phyloP scores from a whole-genome alignment of 305 asterid species.

The Fraxinus velutina region DNA sequence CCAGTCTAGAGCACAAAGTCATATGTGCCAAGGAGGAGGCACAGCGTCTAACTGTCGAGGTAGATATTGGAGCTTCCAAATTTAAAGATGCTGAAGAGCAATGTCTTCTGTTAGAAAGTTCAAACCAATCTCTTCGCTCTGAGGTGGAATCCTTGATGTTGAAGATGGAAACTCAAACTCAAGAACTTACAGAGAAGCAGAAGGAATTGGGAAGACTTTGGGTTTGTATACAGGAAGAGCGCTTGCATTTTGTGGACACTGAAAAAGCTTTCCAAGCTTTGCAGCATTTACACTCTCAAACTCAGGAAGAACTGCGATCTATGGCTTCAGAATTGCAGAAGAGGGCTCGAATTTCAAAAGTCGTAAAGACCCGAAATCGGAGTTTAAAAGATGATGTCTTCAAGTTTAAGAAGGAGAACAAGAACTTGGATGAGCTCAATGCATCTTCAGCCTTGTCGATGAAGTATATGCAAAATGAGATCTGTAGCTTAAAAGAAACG shows the following conservation, averaged over 20 bases:
- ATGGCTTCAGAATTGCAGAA: conserved; percentile 67
- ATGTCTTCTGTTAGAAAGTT: conserved; percentile 55
- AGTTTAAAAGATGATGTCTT: conserved; percentile 62
- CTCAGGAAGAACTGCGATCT: conserved; percentile 79
- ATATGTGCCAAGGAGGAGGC: conserved; percentile 58
- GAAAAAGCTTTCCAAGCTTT: conserved; percentile 91
- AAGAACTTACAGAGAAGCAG: conserved; percentile 88
- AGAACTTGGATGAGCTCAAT: conserved; percentile 54
- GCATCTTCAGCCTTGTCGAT: conserved; percentile 63
- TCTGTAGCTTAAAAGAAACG: conserved; percentile 53
- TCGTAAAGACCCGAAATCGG: conserved; percentile 51
- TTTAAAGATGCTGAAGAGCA: conserved; percentile 77
- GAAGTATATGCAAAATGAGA: conserved; percentile 64
- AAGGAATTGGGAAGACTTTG: conserved; percentile 76
- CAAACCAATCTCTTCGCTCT: conserved; percentile 74
- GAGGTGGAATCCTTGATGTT: conserved; percentile 68
- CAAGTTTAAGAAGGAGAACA: conserved; percentile 66
- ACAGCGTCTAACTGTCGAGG: conserved; percentile 58
- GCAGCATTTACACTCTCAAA: conserved; percentile 82
- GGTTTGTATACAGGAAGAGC: conserved; percentile 83
- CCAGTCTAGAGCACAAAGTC: conserved; percentile 56
- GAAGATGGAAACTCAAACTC: conserved; percentile 70
- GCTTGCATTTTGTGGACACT: conserved; percentile 84
- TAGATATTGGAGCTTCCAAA: conserved; percentile 55
- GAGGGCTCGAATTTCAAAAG: conserved; percentile 55